Percentiles rank a stretch among this genome's conserved stretches.
Evolutionary conservation across 352 stramenopile species (phyloP).

Genomic region (Stramenopiles sp.): DNA sequence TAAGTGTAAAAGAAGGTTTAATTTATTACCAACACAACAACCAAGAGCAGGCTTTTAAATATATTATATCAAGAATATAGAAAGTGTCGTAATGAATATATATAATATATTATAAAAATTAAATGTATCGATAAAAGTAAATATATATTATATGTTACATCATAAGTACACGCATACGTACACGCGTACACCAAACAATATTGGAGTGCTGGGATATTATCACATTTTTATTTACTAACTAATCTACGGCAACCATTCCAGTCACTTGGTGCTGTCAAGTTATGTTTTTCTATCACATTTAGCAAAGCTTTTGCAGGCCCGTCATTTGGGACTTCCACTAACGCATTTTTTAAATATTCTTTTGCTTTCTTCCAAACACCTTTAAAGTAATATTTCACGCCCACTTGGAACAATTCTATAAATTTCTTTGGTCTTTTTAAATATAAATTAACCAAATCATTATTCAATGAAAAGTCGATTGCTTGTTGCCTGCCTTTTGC

Average conservation of each 20-base stretch:
- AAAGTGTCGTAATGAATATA: too few species aligned
- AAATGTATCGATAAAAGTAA: too few species aligned
- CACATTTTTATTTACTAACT: constrained; percentile 53
- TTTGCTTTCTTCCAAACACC: constrained; percentile 68
- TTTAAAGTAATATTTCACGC: constrained; percentile 69
- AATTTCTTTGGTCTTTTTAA: constrained; percentile 58
- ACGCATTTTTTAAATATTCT: constrained; percentile 48
- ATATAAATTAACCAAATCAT: constrained; percentile 45
- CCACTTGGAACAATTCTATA: constrained; percentile 63
- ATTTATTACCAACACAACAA: background rate
- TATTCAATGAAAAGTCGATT: constrained; percentile 49
- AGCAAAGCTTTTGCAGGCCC: constrained; percentile 71
- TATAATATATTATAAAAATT: too few species aligned
- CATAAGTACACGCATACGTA: too few species aligned
- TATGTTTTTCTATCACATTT: constrained; percentile 45
- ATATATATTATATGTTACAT: too few species aligned
- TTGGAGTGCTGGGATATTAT: too few species aligned
- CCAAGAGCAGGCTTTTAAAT: background rate
- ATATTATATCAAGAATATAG: too few species aligned
- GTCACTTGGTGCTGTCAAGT: constrained; percentile 46
- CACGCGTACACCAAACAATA: too few species aligned
- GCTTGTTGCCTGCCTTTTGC: constrained; percentile 37
- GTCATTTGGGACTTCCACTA: constrained; percentile 26
- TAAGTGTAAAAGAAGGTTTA: constrained; percentile 5
- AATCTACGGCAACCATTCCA: constrained; percentile 79